phyloP scores from a whole-genome alignment of 1,284 basidiomycete genomes.

The Thelephora terrestris region DNA sequence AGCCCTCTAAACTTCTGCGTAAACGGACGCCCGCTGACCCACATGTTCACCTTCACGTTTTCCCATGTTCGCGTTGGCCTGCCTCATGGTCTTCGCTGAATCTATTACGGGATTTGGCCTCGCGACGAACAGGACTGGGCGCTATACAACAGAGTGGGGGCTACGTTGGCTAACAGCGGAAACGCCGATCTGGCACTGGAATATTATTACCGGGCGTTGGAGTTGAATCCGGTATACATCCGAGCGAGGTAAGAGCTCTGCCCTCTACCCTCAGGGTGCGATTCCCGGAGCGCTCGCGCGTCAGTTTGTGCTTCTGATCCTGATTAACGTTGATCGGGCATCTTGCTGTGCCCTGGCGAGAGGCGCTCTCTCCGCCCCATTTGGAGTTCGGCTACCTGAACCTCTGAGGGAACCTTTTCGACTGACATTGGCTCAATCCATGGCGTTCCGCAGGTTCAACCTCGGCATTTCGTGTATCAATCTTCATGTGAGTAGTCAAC shows the following conservation, averaged over 20 bases:
- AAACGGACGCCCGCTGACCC: not conserved
- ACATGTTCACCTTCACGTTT: not conserved
- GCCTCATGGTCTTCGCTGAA: not conserved
- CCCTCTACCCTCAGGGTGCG: not conserved
- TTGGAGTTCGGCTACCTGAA: too few species aligned
- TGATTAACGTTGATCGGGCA: not conserved
- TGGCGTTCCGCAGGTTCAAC: constrained; percentile 57
- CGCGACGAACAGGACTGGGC: constrained; percentile 69
- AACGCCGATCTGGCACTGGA: constrained; percentile 74
- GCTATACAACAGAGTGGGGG: constrained; percentile 92
- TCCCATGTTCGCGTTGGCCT: not conserved
- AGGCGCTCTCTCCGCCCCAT: constrained; percentile 1
- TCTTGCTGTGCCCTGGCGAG: too few species aligned
- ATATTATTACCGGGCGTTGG: constrained; percentile 86
- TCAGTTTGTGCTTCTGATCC: not conserved
- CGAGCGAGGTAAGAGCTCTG: constrained; percentile 58
- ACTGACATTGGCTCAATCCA: not conserved
- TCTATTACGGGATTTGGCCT: not conserved
- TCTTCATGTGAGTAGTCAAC: constrained; percentile 46
- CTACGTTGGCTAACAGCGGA: constrained; percentile 92
- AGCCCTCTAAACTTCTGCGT: constrained; percentile 14
- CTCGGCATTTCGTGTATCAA: constrained; percentile 88
- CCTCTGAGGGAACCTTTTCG: too few species aligned
- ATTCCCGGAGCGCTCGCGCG: not conserved
- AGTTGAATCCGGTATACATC: constrained; percentile 89